Percentiles rank a stretch among this genome's conserved stretches.
phyloP scores from a whole-genome alignment of 192 early-diverging fungal species.

The Linnemannia elongata region DNA sequence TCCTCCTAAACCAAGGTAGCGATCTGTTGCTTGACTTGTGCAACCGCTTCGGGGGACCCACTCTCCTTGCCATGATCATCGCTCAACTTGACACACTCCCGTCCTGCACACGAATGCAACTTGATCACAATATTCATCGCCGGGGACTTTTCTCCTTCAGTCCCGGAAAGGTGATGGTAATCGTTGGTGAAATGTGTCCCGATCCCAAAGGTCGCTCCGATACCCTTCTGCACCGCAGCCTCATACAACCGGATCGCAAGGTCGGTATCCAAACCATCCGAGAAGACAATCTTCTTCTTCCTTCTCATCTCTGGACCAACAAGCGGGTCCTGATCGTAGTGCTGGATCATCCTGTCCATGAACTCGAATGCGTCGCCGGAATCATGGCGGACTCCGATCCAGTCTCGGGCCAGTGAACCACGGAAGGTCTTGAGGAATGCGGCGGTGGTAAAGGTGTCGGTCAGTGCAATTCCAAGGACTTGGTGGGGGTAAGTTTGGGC shows the following conservation, averaged over 20 bases:
- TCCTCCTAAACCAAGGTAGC: background rate
- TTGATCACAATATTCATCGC: slow-evolving; percentile 86
- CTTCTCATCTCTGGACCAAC: slow-evolving; percentile 29
- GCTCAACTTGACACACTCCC: slow-evolving; percentile 77
- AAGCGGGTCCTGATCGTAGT: slow-evolving; percentile 74
- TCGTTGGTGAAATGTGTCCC: slow-evolving; percentile 86
- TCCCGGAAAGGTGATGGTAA: slow-evolving; percentile 47
- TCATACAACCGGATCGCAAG: slow-evolving; percentile 65
- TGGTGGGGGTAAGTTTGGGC: slow-evolving; percentile 64
- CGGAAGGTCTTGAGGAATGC: slow-evolving; percentile 77
- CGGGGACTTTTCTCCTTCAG: slow-evolving; percentile 35
- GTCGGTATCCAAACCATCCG: slow-evolving; percentile 72
- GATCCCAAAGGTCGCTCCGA: slow-evolving; percentile 76
- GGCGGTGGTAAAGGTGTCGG: slow-evolving; percentile 79
- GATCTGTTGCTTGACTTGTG: slow-evolving; percentile 58
- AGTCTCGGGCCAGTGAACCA: slow-evolving; percentile 61
- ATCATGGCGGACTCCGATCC: slow-evolving; percentile 78
- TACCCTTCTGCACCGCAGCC: slow-evolving; percentile 57
- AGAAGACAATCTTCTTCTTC: slow-evolving; percentile 79
- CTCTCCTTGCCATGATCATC: slow-evolving; percentile 75
- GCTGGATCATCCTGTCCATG: slow-evolving; percentile 65
- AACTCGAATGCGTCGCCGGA: slow-evolving; percentile 78
- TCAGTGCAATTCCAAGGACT: slow-evolving; percentile 74
- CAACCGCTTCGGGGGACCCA: slow-evolving; percentile 65
- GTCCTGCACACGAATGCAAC: slow-evolving; percentile 68